Conservation (phyloP, 305 asterid species). For the Solanum hybrid region DNA sequence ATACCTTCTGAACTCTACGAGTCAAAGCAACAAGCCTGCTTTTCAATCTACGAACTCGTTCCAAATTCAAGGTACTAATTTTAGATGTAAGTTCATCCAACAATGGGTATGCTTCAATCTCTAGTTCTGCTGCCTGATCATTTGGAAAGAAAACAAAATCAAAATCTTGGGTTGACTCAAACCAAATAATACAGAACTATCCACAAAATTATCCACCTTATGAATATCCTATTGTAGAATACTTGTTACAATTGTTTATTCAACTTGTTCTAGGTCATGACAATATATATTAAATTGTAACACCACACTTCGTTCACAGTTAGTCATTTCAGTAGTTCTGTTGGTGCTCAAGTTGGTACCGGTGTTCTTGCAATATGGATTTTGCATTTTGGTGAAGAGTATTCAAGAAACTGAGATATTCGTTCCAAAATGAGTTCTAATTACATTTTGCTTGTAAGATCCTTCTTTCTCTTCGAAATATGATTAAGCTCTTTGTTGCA, state of each 20-base stretch:
- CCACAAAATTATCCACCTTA: background rate
- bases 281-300: background rate
- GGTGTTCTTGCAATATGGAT: background rate
- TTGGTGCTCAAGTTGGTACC: background rate
- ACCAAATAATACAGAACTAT: background rate
- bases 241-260: background rate
- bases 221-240: background rate
- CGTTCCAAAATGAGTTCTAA: background rate
- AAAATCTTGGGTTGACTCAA: background rate
- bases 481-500: background rate
- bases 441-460: background rate
- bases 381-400: background rate
- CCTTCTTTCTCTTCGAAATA: background rate
- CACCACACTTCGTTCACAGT: background rate
- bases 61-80: slow-evolving; percentile 72
- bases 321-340: background rate
- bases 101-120: slow-evolving; percentile 92
- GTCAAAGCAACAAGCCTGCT: slow-evolving; percentile 96
- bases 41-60: slow-evolving; percentile 86
- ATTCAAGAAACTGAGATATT: background rate
- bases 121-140: slow-evolving; percentile 79
- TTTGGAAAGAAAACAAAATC: background rate
- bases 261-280: background rate
- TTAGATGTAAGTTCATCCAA: slow-evolving; percentile 94
- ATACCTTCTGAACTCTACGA: slow-evolving; percentile 91